Conservation (phyloP, 139 green algal species). For the Eudorina sp. region DNA sequence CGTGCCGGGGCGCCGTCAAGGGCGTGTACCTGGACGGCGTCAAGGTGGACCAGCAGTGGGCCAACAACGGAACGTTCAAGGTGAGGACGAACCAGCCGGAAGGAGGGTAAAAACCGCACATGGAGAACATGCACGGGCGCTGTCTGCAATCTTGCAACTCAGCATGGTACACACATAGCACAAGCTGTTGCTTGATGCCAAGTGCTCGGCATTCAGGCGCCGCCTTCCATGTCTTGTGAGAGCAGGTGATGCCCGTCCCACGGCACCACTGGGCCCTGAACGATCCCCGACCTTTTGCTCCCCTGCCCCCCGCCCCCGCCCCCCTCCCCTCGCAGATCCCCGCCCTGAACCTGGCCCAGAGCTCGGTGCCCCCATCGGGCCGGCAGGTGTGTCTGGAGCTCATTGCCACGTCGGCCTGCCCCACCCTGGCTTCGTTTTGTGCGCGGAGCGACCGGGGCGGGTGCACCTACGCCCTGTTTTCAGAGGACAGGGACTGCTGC, state of each 20-base stretch:
- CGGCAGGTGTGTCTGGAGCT: constrained; percentile 26
- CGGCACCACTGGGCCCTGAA: too few relatives aligned
- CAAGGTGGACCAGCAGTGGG: constrained; percentile 45
- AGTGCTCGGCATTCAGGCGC: too few relatives aligned
- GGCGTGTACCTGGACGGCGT: constrained; percentile 10
- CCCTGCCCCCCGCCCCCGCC: background rate
- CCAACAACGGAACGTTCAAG: constrained; percentile 10
- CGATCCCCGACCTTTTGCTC: too few relatives aligned
- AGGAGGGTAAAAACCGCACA: too few relatives aligned
- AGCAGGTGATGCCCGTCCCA: too few relatives aligned
- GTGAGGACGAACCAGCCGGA: too few relatives aligned
- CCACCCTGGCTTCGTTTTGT: background rate
- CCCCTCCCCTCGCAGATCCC: background rate
- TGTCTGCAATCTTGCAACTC: too few relatives aligned
- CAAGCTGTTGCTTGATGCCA: too few relatives aligned
- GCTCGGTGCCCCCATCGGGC: background rate
- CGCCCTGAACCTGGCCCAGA: background rate
- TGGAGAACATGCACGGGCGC: too few relatives aligned
- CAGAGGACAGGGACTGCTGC: constrained; percentile 10
- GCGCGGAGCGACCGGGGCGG: background rate
- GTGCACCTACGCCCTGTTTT: constrained; percentile 4
- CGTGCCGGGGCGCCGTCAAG: constrained; percentile 25
- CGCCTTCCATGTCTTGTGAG: too few relatives aligned
- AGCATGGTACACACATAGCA: too few relatives aligned
- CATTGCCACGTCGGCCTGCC: background rate